Base-by-base conservation (phyloP, 163 green algal genomes). In the Scenedesmus sp. region DNA sequence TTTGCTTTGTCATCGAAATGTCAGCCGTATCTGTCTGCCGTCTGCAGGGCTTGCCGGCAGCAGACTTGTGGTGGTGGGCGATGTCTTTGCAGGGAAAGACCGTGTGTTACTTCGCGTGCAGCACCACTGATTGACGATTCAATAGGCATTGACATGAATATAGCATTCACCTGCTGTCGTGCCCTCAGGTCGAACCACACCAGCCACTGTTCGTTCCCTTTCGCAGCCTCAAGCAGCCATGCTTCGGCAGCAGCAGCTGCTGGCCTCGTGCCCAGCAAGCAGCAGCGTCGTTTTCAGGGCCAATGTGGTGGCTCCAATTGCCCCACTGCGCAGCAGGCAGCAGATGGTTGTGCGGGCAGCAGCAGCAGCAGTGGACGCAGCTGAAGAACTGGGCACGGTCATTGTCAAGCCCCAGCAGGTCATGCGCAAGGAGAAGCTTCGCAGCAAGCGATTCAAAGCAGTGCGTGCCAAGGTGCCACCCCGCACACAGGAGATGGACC, bases 371-470 rank as follows among this genome's bases (percentile, higher is more conserved):
- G 70, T 86, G 49, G 87, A 86, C n/a, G 90, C 84, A 81, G 33
- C 65, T 16, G 91, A 88, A 18, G 83, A 85, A 33, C 76, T 89
- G 5, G 85, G 61, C 46, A 85, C 78, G 5, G 40, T 86, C 37
- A 87, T 81, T 40, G 3, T 70, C 22, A 89, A 68, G 33, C 80
- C 79, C n/a, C 68, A 83, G n/a, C 90, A 92, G 73, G 89, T 87
- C 44, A 4, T 91, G 70, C 90, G 90, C 43, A 86, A 84, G 68
- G 89, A 93, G 82, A 95, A 96, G 91, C 88, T 89, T 33, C 92
- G 95, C n/a, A 94, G 87, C 51, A 94, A 93, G 89, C 94, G 95
- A 72, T 97, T 95, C 86, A 96, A 93, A 90, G 91, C 90, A 5
- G 93, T 95, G 78, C 79, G 91, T 56, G 53, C 37, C 3, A 96